Percentiles rank a stretch among this genome's conserved stretches.
Conservation (phyloP, 768 basidiomycete genomes). For the Naganishia vaughanmartiniae region DNA sequence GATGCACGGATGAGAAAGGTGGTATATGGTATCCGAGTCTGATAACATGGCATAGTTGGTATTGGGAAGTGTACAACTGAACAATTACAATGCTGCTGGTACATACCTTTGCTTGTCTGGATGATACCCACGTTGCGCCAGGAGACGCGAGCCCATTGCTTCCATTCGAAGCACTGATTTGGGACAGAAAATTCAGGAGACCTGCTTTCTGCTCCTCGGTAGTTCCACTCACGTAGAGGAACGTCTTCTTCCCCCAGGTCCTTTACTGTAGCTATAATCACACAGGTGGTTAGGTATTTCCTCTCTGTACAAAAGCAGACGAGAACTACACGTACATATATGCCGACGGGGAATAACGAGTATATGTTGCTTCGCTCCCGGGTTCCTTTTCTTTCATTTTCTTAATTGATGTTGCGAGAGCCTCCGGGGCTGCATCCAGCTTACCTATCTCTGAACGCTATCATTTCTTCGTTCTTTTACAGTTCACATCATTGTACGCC, state of each 20-base stretch:
- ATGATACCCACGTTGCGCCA: slow-evolving; percentile 37
- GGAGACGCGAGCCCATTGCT: slow-evolving; percentile 2
- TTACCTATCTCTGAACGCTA: slow-evolving; percentile 48
- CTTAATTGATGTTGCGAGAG: background rate
- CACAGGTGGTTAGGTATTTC: background rate
- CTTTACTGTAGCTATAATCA: slow-evolving; percentile 38
- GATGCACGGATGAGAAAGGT: slow-evolving; percentile 49
- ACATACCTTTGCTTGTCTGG: slow-evolving; percentile 21
- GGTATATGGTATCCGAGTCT: slow-evolving; percentile 50
- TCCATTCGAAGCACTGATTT: slow-evolving; percentile 17
- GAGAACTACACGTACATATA: slow-evolving; percentile 32
- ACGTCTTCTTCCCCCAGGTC: slow-evolving; percentile 36
- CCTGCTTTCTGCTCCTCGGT: background rate
- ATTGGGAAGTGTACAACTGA: background rate
- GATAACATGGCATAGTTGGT: background rate
- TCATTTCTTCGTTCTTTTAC: slow-evolving; percentile 39
- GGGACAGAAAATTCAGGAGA: background rate
- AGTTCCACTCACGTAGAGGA: slow-evolving; percentile 37
- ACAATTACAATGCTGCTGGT: background rate
- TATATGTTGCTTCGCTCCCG: slow-evolving; percentile 41
- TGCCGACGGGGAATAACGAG: slow-evolving; percentile 47
- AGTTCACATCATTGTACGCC: background rate
- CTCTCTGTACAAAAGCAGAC: background rate
- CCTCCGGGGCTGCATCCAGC: background rate
- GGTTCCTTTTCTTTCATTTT: slow-evolving; percentile 31